phyloP scores from a whole-genome alignment of 257 asterid genomes.

The Salvia hispanica region DNA sequence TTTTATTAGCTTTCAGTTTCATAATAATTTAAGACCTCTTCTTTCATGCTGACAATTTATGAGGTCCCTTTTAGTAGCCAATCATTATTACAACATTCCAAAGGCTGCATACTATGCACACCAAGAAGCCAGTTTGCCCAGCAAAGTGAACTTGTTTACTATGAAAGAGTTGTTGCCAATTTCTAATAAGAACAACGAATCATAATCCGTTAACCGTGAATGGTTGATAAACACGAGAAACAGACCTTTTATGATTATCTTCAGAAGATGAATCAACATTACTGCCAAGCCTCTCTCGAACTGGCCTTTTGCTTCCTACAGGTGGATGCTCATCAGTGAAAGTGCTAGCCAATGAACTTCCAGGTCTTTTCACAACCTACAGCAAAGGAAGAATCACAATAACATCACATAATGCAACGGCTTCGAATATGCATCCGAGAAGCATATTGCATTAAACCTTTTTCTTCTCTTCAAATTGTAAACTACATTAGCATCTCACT shows the following conservation, averaged over 20 bases:
- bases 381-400: slow-evolving; percentile 9
- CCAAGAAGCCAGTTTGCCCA: neutral
- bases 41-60: slow-evolving; percentile 4
- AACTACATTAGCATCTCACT: slow-evolving; percentile 21
- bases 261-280: slow-evolving; percentile 49
- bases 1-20: neutral
- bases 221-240: neutral
- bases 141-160: slow-evolving; percentile 4
- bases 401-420: neutral
- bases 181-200: neutral
- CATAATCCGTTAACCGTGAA: neutral
- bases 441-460: neutral
- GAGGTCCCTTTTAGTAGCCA: neutral
- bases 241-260: slow-evolving; percentile 64
- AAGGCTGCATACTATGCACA: neutral
- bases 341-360: slow-evolving; percentile 39
- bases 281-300: slow-evolving; percentile 81
- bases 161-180: slow-evolving; percentile 13
- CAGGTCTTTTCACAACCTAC: slow-evolving; percentile 80
- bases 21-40: neutral
- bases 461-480: slow-evolving; percentile 8
- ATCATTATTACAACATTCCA: neutral
- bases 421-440: neutral
- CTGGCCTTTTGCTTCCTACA: slow-evolving; percentile 73
- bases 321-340: slow-evolving; percentile 38